Percentiles rank a stretch among this genome's conserved stretches.
phyloP scores from a whole-genome alignment of 345 rosid genomes.

The Ceriops zippeliana region DNA sequence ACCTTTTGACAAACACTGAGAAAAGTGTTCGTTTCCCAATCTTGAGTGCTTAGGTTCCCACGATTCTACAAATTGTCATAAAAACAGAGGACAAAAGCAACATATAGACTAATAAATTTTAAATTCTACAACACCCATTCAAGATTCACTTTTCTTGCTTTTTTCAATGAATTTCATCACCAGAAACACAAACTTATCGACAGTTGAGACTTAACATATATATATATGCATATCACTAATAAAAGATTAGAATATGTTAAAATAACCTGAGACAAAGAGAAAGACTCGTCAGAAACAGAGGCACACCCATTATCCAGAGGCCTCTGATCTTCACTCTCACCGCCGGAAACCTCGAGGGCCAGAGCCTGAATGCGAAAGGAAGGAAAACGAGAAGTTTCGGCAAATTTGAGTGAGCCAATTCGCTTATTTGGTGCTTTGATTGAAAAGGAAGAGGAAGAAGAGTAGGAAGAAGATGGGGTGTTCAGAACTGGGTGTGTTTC shows the following conservation, averaged over 20 bases:
- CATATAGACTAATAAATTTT: too few relatives aligned
- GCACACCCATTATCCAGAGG: slow-evolving; percentile 35
- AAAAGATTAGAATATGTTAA: not conserved
- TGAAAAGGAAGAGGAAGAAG: slow-evolving; percentile 13
- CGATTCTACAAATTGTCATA: too few relatives aligned
- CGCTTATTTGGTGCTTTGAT: slow-evolving; percentile 27
- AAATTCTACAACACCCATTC: too few relatives aligned
- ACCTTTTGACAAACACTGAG: too few relatives aligned
- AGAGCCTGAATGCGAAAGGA: slow-evolving; percentile 43
- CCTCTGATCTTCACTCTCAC: slow-evolving; percentile 34
- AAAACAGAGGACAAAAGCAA: too few relatives aligned
- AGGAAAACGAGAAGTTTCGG: slow-evolving; percentile 21
- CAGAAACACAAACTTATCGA: too few relatives aligned
- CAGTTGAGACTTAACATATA: too few relatives aligned
- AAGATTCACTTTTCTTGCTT: too few relatives aligned
- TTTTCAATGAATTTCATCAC: too few relatives aligned
- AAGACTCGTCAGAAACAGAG: slow-evolving; percentile 35
- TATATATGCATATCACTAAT: too few relatives aligned
- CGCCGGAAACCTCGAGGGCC: slow-evolving; percentile 37
- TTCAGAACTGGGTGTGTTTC: slow-evolving; percentile 28
- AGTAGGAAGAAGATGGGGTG: slow-evolving; percentile 11
- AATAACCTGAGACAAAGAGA: slow-evolving; percentile 57
- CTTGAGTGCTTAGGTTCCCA: too few relatives aligned
- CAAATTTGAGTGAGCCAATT: slow-evolving; percentile 43
- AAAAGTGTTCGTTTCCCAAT: too few relatives aligned